Evolutionary conservation across 2,329 filamentous ascomycete species (phyloP).

Genomic region (Magnaporthales sp.): DNA sequence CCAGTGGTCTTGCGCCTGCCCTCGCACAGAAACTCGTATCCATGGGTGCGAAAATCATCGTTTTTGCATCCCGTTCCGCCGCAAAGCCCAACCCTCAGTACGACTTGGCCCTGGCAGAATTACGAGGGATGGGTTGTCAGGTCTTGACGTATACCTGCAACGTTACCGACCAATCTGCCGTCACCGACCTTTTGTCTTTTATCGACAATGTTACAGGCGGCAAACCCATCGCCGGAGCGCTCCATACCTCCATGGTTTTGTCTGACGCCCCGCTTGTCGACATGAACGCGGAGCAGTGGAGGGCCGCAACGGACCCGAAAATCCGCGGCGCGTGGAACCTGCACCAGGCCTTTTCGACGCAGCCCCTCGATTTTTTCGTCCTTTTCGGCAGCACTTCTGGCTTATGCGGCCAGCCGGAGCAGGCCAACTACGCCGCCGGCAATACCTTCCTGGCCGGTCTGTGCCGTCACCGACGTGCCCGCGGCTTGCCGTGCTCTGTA

Average conservation of each 20-base stretch:
- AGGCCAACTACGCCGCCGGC: constrained; percentile 21
- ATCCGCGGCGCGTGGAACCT: constrained; percentile 22
- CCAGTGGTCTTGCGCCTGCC: too few relatives aligned
- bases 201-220: constrained; percentile 8
- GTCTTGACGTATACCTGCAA: constrained; percentile 5
- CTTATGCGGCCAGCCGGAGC: constrained; percentile 14
- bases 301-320: constrained; percentile 18
- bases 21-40: too few relatives aligned
- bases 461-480: constrained; percentile 11
- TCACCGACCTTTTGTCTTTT: not conserved
- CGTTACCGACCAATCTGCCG: constrained; percentile 8
- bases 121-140: not conserved
- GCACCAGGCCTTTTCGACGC: constrained; percentile 9
- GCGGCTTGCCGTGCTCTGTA: constrained; percentile 10
- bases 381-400: constrained; percentile 17
- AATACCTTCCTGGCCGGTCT: constrained; percentile 24
- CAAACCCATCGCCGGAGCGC: constrained; percentile 7
- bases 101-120: not conserved
- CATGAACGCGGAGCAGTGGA: constrained; percentile 7
- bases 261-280: constrained; percentile 7
- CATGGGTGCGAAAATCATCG: constrained; percentile 8
- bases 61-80: constrained; percentile 19
- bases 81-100: not conserved
- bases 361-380: constrained; percentile 21
- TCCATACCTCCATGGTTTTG: not conserved